Base-by-base conservation (phyloP, 495 filamentous ascomycete species). In the Tuber indicum region DNA sequence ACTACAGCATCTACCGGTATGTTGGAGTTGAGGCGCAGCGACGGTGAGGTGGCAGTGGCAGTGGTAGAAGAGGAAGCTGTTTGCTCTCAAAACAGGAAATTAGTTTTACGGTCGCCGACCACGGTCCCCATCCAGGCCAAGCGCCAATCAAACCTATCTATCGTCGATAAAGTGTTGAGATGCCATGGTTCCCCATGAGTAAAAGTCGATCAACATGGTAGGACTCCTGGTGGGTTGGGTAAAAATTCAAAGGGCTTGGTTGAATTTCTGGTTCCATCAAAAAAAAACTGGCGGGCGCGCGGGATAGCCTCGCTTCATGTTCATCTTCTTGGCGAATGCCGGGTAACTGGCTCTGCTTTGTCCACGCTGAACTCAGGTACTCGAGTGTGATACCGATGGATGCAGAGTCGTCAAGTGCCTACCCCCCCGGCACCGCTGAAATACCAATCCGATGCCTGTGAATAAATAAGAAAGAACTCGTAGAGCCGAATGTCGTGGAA, bases 21-120 rank as follows among this genome's bases (percentile, higher is more conserved):
- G 52, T 66, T 36, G 58, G 14, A 14, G 26, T 66, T 32, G 58
- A 66, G 58, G 58, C 58, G 58, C 58, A 66, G 58, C 58, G 58
- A 26, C 26, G 26, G 58, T 66, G 58, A 66, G 58, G 26, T 66
- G 58, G 52, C 52, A 58, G 49, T 66, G 58, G 58, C 58, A 66
- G 52, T n/a, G n/a, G 52, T 62, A 4, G 52, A 62, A 26, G n/a
- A 62, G 52, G 12, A 62, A 14, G 9, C 16, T 66, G 58, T 66
- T 14, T 3, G 58, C 58, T 66, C 58, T 66, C 58, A 36, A 36
- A 66, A 66, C 26, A 66, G 58, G 58, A 66, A 66, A 36, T 66
- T 5, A 36, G 58, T 36, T 36, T 7, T 66, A 66, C 26, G n/a
- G 58, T 66, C 3, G 58, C 58, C 58, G n/a, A 62, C 52, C n/a